phyloP scores from a whole-genome alignment of 768 basidiomycete species.

The Mycena indigotica region DNA sequence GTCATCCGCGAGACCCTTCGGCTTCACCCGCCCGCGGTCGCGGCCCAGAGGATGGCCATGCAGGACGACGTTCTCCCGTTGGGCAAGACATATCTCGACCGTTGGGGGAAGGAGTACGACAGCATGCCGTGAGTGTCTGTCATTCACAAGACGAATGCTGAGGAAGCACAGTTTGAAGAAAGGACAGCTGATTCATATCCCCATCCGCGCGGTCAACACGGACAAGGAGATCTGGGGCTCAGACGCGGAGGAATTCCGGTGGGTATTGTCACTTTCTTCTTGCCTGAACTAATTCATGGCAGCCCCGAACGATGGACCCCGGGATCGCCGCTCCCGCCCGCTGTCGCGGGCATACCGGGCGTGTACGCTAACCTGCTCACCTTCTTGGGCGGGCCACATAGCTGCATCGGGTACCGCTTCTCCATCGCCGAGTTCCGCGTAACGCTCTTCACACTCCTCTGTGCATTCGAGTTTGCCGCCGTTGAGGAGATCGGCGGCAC shows the following conservation, averaged over 20 bases:
- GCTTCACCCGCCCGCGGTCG: constrained; percentile 52
- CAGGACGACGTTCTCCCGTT: constrained; percentile 59
- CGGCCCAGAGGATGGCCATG: constrained; percentile 44
- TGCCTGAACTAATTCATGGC: not conserved
- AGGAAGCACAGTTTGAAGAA: constrained; percentile 38
- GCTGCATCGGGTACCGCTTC: constrained; percentile 71
- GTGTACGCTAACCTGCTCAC: constrained; percentile 61
- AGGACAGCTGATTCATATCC: constrained; percentile 49
- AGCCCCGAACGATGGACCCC: constrained; percentile 69
- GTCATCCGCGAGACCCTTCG: constrained; percentile 57
- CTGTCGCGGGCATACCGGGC: constrained; percentile 51
- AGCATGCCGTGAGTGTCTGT: constrained; percentile 31
- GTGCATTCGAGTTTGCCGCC: constrained; percentile 46
- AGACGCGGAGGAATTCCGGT: constrained; percentile 66
- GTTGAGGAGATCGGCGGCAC: constrained; percentile 22
- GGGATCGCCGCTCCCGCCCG: constrained; percentile 48
- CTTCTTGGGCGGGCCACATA: constrained; percentile 62
- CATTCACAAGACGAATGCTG: not conserved
- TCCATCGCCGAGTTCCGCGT: constrained; percentile 60
- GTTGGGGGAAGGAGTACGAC: constrained; percentile 41
- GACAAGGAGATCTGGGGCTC: constrained; percentile 61
- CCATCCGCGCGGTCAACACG: constrained; percentile 55
- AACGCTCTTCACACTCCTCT: constrained; percentile 41
- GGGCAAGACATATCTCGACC: constrained; percentile 45
- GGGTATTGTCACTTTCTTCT: constrained; percentile 11